Evolutionary conservation across 1,284 basidiomycete species (phyloP), one percentile per base, ranked within the genome.

Genomic region (Tylopilus sp.): DNA sequence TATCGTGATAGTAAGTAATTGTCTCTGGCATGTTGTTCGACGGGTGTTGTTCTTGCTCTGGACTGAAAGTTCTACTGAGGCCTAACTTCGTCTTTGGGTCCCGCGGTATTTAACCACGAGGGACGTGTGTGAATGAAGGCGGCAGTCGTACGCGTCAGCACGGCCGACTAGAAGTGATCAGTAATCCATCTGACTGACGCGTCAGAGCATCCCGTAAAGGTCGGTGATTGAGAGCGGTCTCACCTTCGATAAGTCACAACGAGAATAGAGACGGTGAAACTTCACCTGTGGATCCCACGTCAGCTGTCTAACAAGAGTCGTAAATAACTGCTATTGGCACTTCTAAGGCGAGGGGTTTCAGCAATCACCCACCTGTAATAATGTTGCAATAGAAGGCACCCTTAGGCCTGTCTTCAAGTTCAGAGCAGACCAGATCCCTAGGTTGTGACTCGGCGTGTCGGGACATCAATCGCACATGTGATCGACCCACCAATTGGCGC

Each of bases 1-100:
- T 6, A 47, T 68, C 66, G 6, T 52, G 49, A n/a, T 64, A 67
- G 22, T 13, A n/a, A 19, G 60, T 59, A 24, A 68, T 57, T 60
- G 59, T 60, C 24, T 63, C 53, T 1, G 32, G 16, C 60, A 67
- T 67, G 33, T 33, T 53, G 22, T 15, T 44, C 29, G 29, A 29
- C 29, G 44, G 29, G 16, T 47, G 19, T 44, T 44, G 29, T 33
- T 29, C 18, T 32, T 26, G 41, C 22, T 57, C 29, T 29, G 29
- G 29, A 29, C 29, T 29, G 29, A 29, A 29, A 29, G 29, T 29
- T 29, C 29, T 29, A 29, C 29, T 29, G 29, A 32, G 22, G 5
- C 12, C 19, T 33, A 18, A 12, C 9, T 18, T 32, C 53, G 15
- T 44, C 18, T 44, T 8, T 44, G 19, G 7, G 41, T 19, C 41